Percentiles rank a stretch among this genome's conserved stretches.
Evolutionary conservation across 352 stramenopile genomes (phyloP).

Genomic region (Phytophthora litchii): DNA sequence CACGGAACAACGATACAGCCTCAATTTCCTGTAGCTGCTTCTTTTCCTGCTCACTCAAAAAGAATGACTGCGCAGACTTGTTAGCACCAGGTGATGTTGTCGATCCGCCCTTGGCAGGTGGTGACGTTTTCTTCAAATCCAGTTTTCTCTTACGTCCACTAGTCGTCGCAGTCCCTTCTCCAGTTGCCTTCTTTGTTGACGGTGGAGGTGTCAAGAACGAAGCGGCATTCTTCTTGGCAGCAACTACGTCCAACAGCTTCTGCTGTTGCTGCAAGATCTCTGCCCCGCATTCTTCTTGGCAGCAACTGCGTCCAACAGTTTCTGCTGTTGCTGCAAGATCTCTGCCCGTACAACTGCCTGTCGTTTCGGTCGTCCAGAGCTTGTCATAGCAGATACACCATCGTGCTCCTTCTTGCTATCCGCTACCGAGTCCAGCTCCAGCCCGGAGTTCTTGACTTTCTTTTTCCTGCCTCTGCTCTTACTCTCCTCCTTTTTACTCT

Average conservation of each 20-base stretch:
- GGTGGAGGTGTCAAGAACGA: conserved; percentile 43
- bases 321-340: conserved; percentile 46
- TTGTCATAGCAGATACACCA: conserved; percentile 13
- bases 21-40: conserved; percentile 79
- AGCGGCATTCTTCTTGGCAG: conserved; percentile 29
- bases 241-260: conserved; percentile 37
- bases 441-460: conserved; percentile 10
- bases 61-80: conserved; percentile 57
- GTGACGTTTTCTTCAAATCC: conserved; percentile 60
- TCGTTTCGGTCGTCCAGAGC: conserved; percentile 58
- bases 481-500: conserved; percentile 12
- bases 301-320: conserved; percentile 36
- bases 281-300: conserved; percentile 34
- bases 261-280: conserved; percentile 52
- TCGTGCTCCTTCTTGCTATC: conserved; percentile 12
- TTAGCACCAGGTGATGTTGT: conserved; percentile 23
- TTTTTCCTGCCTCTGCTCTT: conserved; percentile 16
- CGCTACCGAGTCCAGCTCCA: conserved; percentile 19
- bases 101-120: conserved; percentile 24
- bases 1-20: conserved; percentile 60
- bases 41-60: conserved; percentile 66
- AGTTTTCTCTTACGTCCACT: conserved; percentile 62
- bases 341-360: conserved; percentile 57
- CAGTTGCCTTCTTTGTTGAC: conserved; percentile 24
- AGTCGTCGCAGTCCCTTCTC: conserved; percentile 13